phyloP scores from a whole-genome alignment of 306 rosid genomes.

The Cicer pinnatifidum region DNA sequence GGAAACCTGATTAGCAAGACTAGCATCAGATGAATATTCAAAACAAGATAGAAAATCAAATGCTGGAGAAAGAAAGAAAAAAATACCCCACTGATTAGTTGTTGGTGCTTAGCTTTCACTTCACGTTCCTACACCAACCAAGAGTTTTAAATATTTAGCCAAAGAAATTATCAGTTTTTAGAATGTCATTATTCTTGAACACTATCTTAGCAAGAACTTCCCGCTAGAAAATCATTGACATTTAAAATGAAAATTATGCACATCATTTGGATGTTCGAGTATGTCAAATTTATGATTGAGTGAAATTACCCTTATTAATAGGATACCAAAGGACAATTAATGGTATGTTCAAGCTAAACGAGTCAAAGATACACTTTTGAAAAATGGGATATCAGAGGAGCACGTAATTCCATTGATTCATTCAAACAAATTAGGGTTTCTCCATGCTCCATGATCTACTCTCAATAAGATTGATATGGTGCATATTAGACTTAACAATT shows the following conservation, averaged over 20 bases:
- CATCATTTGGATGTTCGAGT: background rate
- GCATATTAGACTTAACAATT: too few relatives aligned
- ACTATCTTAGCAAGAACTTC: conserved; percentile 27
- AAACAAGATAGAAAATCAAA: conserved; percentile 18
- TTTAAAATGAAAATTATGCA: conserved; percentile 14
- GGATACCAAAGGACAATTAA: background rate
- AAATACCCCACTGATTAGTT: conserved; percentile 92
- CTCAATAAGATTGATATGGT: background rate
- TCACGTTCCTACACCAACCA: conserved; percentile 86
- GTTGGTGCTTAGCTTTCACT: conserved; percentile 96
- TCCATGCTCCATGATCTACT: background rate
- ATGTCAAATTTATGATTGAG: background rate
- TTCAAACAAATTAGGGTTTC: background rate
- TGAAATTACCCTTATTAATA: background rate
- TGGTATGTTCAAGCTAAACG: background rate
- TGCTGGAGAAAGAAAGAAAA: conserved; percentile 16
- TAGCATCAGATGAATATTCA: conserved; percentile 37
- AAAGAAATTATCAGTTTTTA: conserved; percentile 36
- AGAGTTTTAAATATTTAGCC: conserved; percentile 41
- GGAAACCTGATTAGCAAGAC: conserved; percentile 70
- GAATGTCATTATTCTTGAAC: conserved; percentile 23
- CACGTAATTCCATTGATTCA: background rate
- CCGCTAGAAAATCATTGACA: conserved; percentile 29
- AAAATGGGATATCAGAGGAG: background rate
- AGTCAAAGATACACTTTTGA: background rate